Conservation (phyloP, 352 stramenopile genomes). For the Pythium aquatile region DNA sequence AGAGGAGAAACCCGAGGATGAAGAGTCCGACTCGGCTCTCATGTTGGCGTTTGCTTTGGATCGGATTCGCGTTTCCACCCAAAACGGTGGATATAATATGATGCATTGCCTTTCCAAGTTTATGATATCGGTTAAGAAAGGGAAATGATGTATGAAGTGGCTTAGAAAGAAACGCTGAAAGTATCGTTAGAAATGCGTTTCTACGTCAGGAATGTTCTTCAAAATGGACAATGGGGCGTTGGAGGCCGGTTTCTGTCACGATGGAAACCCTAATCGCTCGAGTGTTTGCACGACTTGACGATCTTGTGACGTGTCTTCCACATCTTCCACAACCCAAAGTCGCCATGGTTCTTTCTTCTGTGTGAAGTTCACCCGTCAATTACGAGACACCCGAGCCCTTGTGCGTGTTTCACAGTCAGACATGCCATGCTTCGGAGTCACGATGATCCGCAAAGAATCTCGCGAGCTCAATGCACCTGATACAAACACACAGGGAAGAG, state of each 20-base stretch:
- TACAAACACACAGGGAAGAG: no score
- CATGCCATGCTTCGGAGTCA: background rate
- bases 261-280: background rate
- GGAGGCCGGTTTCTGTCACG: background rate
- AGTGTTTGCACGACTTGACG: constrained; percentile 4
- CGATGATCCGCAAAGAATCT: background rate
- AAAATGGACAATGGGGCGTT: background rate
- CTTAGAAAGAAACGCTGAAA: background rate
- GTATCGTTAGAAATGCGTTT: background rate
- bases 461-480: no score
- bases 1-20: constrained; percentile 29
- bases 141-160: background rate
- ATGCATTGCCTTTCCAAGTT: background rate
- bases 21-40: constrained; percentile 8
- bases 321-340: background rate
- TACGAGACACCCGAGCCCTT: background rate
- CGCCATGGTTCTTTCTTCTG: background rate
- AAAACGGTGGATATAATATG: background rate
- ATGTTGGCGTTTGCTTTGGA: background rate
- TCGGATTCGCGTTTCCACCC: background rate
- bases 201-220: background rate
- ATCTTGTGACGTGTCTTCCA: background rate
- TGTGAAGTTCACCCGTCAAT: background rate
- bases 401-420: background rate
- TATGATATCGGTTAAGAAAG: background rate